Evolutionary conservation across 2,329 filamentous ascomycete species (phyloP).

Genomic region (Pyricularia grisea): DNA sequence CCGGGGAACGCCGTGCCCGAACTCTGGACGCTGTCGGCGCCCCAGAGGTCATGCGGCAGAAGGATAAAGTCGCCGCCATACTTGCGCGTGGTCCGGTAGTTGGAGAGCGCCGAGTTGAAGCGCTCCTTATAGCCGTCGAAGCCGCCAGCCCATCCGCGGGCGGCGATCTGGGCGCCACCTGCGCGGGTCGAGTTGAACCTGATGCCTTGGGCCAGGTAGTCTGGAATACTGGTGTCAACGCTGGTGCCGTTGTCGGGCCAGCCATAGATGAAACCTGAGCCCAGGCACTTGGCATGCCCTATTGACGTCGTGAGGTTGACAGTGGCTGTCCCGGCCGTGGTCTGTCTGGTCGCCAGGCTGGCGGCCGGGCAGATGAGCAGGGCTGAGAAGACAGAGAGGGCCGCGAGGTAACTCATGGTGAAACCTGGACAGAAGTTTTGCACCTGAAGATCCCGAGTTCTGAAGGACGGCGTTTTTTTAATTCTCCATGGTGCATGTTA

Average conservation of each 20-base stretch:
- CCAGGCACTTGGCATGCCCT: constrained; percentile 12
- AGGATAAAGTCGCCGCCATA: constrained; percentile 33
- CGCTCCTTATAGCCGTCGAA: constrained; percentile 16
- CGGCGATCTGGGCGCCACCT: constrained; percentile 13
- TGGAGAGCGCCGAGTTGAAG: constrained; percentile 31
- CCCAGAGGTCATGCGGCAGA: constrained; percentile 37
- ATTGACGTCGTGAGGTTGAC: constrained; percentile 11
- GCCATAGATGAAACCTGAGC: constrained; percentile 15
- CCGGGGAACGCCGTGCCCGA: constrained; percentile 31
- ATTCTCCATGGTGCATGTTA: not conserved
- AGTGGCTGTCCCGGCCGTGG: constrained; percentile 8
- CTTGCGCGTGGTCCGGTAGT: constrained; percentile 32
- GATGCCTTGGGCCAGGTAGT: constrained; percentile 8
- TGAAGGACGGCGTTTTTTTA: not conserved
- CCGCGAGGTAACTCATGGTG: not conserved
- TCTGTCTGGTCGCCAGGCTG: not conserved
- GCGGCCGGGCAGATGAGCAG: not conserved
- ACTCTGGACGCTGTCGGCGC: constrained; percentile 30
- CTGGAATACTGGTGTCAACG: constrained; percentile 12
- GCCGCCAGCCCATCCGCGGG: constrained; percentile 12
- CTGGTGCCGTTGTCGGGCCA: constrained; percentile 13
- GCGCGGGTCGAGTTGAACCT: constrained; percentile 13
- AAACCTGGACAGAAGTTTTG: not conserved
- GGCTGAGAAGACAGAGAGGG: not conserved
- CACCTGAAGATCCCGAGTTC: not conserved